phyloP scores from a whole-genome alignment of 257 asterid species.

The Paraleonurus japonicus region DNA sequence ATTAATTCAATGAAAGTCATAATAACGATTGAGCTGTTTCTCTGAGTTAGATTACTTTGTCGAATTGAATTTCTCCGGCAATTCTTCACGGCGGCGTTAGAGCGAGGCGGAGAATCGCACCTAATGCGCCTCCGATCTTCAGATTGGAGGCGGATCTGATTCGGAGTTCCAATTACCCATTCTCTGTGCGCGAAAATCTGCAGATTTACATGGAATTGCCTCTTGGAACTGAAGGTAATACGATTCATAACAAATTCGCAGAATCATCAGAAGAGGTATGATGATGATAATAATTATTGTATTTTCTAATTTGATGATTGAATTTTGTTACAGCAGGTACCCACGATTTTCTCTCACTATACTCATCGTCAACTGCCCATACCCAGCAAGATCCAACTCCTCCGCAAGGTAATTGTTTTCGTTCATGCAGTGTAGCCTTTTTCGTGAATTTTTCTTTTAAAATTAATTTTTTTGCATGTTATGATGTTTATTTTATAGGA shows the following conservation, averaged over 20 bases:
- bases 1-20: slow-evolving; percentile 15
- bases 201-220: slow-evolving; percentile 68
- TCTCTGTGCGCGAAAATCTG: not conserved
- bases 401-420: slow-evolving; percentile 49
- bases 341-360: slow-evolving; percentile 92
- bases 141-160: slow-evolving; percentile 49
- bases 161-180: not conserved
- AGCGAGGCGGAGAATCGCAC: slow-evolving; percentile 13
- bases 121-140: slow-evolving; percentile 40
- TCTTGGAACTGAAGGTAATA: slow-evolving; percentile 55
- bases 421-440: slow-evolving; percentile 26
- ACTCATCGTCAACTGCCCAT: slow-evolving; percentile 49
- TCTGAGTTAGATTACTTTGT: slow-evolving; percentile 18
- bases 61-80: slow-evolving; percentile 16
- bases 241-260: too few species aligned
- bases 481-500: not conserved
- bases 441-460: not conserved
- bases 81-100: not conserved
- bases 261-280: too few species aligned
- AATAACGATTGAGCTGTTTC: slow-evolving; percentile 6
- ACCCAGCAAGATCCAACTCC: slow-evolving; percentile 85
- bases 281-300: too few species aligned
- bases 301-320: slow-evolving; percentile 8
- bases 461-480: not conserved
- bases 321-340: slow-evolving; percentile 46